Percentiles rank a stretch among this genome's conserved stretches.
Conservation (phyloP, 371 early-diverging fungal species). For the Rhizomucor miehei region DNA sequence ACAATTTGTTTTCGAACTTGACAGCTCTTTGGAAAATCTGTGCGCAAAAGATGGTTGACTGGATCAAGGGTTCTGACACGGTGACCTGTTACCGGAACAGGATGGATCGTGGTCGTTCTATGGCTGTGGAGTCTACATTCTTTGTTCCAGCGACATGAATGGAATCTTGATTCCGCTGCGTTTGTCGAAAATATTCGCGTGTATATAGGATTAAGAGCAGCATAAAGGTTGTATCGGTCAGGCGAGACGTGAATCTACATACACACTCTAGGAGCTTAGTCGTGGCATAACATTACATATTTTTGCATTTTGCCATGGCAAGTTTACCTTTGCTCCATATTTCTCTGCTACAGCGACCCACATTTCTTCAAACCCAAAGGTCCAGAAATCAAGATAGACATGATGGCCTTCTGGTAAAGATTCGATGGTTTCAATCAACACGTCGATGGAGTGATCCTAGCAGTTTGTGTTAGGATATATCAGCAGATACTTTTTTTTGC, state of each 20-base stretch:
- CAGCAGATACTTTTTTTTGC: too few relatives aligned
- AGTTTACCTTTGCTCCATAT: slow-evolving; percentile 25
- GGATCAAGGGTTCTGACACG: background rate
- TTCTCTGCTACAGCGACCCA: slow-evolving; percentile 30
- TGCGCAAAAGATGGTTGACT: slow-evolving; percentile 1
- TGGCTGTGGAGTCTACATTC: background rate
- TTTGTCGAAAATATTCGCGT: slow-evolving; percentile 13
- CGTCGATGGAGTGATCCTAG: slow-evolving; percentile 22
- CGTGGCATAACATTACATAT: background rate
- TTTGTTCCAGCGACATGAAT: slow-evolving; percentile 18
- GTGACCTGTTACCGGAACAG: background rate
- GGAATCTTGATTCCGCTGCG: slow-evolving; percentile 13
- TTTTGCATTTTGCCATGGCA: too few relatives aligned
- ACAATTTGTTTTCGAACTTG: slow-evolving; percentile 5
- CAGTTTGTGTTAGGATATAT: too few relatives aligned
- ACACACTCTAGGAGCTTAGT: background rate
- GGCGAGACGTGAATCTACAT: slow-evolving; percentile 29
- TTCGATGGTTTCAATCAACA: slow-evolving; percentile 26
- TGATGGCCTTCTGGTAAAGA: slow-evolving; percentile 21
- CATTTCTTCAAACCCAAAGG: slow-evolving; percentile 44
- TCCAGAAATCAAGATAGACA: slow-evolving; percentile 43
- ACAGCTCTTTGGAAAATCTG: slow-evolving; percentile 10
- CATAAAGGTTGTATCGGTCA: slow-evolving; percentile 28
- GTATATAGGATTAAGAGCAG: slow-evolving; percentile 14
- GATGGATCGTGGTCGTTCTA: slow-evolving; percentile 7